Percentiles rank a stretch among this genome's conserved stretches.
These are phyloP conservation scores for Bisporella sp. DNA, from an alignment of 2,329 filamentous ascomycete genomes.

Conservation along the genomic window DNA sequence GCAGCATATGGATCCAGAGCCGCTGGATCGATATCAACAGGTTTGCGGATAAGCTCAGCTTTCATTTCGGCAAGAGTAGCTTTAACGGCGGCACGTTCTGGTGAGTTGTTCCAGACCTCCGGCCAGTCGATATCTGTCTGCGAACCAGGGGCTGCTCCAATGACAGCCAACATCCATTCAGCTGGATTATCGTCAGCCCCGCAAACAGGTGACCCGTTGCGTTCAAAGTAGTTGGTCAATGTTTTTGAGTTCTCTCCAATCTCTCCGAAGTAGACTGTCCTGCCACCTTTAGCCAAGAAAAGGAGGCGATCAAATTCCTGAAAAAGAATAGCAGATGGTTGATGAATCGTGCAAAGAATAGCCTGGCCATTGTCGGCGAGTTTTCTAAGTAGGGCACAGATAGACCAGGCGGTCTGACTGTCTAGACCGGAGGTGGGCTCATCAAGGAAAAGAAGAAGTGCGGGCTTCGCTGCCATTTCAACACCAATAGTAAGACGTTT, in stretches of 20 bases:
- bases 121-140: slow-evolving; percentile 57
- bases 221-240: slow-evolving; percentile 70
- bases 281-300: slow-evolving; percentile 69
- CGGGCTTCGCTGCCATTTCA: slow-evolving; percentile 85
- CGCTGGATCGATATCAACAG: slow-evolving; percentile 16
- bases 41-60: neutral
- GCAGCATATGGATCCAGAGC: slow-evolving; percentile 53
- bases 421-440: slow-evolving; percentile 94
- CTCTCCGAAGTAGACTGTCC: slow-evolving; percentile 75
- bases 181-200: slow-evolving; percentile 68
- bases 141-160: slow-evolving; percentile 58
- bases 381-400: slow-evolving; percentile 81
- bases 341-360: slow-evolving; percentile 95
- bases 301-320: slow-evolving; percentile 80
- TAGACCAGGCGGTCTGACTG: slow-evolving; percentile 89
- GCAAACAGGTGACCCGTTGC: slow-evolving; percentile 59
- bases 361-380: slow-evolving; percentile 84
- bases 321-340: slow-evolving; percentile 93
- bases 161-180: slow-evolving; percentile 66
- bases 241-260: slow-evolving; percentile 64
- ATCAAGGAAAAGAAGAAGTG: slow-evolving; percentile 84
- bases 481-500: slow-evolving; percentile 88
- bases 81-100: slow-evolving; percentile 33
- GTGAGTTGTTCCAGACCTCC: slow-evolving; percentile 50
- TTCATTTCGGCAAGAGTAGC: slow-evolving; percentile 39